These are phyloP conservation scores for Aureobasidium zeae DNA, from an alignment of 2,329 filamentous ascomycete genomes.

Conservation along the genomic window DNA sequence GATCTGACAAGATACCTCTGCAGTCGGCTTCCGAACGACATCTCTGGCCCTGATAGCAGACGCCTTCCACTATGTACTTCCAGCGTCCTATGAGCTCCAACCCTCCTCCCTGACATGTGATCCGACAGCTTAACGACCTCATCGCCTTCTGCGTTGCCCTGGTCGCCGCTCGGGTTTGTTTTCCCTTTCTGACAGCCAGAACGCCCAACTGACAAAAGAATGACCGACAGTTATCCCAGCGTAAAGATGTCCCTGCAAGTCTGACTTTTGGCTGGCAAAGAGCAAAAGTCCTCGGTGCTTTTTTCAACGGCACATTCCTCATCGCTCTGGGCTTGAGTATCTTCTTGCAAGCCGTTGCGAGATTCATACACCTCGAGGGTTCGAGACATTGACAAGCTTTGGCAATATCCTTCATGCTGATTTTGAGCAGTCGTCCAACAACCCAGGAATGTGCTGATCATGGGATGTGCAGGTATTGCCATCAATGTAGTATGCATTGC, in stretches of 20 bases:
- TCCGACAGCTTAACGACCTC: conserved; percentile 55
- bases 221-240: conserved; percentile 50
- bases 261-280: conserved; percentile 70
- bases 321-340: conserved; percentile 64
- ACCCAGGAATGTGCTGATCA: conserved; percentile 57
- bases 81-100: too few relatives aligned
- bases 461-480: conserved; percentile 57
- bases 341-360: conserved; percentile 61
- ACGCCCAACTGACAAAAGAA: neutral
- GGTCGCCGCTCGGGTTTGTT: conserved; percentile 49
- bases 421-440: conserved; percentile 49
- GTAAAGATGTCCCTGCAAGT: conserved; percentile 46
- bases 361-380: conserved; percentile 47
- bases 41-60: conserved; percentile 67
- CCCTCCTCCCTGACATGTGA: neutral
- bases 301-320: conserved; percentile 72
- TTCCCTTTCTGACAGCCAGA: neutral
- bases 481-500: conserved; percentile 58
- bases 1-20: neutral
- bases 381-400: too few relatives aligned
- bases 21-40: conserved; percentile 59
- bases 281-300: conserved; percentile 62
- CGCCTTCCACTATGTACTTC: conserved; percentile 64
- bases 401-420: conserved; percentile 34
- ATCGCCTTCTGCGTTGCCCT: conserved; percentile 60